Base-by-base conservation (phyloP, 202 grass and related monocot species). In the Bolboschoenoplectus hybrid region DNA sequence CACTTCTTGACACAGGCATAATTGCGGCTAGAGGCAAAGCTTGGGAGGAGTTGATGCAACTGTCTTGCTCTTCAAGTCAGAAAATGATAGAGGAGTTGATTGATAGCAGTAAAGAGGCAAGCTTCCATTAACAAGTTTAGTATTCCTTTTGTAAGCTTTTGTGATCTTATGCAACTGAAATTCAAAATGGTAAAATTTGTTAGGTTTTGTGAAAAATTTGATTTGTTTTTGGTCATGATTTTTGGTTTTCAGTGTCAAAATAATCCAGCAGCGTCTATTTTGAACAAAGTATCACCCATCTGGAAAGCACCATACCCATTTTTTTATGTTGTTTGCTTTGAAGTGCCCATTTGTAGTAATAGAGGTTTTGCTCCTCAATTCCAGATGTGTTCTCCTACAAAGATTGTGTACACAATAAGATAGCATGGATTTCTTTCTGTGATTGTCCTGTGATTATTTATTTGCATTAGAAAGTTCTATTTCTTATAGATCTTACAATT, bases 1-100 rank as follows among this genome's bases (percentile, higher is more conserved):
- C 91, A 87, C 53, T 98, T 65, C 90, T 98, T 85, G 95, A 98
- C 88, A 98, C 95, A 6, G 93, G 95, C 61, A 93, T 98, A 86
- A 95, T 98, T 88, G 90, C 93, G n/a, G 90, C 86, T 39, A 91
- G 84, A 89, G 95, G 95, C 43, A 92, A 93, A 89, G 93, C 95
- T 51, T 97, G 95, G 95, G 69, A 80, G 71, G 89, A 95, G 26
- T 91, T 97, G 82, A 66, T 97, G 69, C 51, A 73, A 68, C 76
- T 97, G 83, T 85, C 93, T 20, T 88, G 85, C 82, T 88, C 91
- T 80, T 92, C 91, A 50, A 93, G 90, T 75, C 50, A 85, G 47
- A 44, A 77, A 17, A 91, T 95, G 81, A 88, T 97, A 73, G 62
- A 80, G 69, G 66, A 97, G 79, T 86, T 97, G 67, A 90, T 92